Conservation (phyloP, 1,284 basidiomycete species). For the Dichomitus squalens region DNA sequence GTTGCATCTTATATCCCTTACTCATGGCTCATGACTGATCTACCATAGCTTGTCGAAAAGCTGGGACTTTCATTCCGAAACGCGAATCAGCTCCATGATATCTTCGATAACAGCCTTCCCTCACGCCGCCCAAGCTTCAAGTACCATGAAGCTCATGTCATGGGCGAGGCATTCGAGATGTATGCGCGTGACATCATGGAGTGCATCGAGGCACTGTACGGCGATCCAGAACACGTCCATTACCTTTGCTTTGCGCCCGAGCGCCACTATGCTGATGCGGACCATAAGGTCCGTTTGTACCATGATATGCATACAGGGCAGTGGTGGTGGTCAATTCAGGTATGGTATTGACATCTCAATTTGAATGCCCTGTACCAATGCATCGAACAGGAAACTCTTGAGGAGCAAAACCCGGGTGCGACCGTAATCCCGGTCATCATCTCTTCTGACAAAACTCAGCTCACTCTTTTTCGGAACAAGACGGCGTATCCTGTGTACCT, state of each 20-base stretch:
- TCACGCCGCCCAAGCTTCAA: background rate
- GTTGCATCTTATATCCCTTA: background rate
- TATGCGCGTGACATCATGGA: background rate
- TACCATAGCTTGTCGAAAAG: background rate
- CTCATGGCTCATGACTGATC: too few relatives aligned
- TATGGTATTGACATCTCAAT: conserved; percentile 15
- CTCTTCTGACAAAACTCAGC: background rate
- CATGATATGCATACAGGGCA: conserved; percentile 25
- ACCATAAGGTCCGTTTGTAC: conserved; percentile 26
- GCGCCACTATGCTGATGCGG: conserved; percentile 32
- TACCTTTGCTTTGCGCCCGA: conserved; percentile 34
- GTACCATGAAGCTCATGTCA: background rate
- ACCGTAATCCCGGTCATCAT: background rate
- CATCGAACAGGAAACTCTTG: conserved; percentile 35
- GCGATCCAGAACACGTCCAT: background rate
- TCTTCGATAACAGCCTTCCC: background rate
- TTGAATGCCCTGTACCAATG: conserved; percentile 2
- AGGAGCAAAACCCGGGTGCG: background rate
- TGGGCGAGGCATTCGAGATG: background rate
- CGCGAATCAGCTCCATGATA: background rate
- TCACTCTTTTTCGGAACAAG: conserved; percentile 39
- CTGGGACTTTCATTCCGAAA: background rate
- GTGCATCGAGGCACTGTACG: background rate
- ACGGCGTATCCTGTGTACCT: conserved; percentile 43
- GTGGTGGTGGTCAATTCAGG: conserved; percentile 25